A percentile compares a stretch with the other conserved stretches of the same genome.
Evolutionary conservation across 345 rosid species (phyloP).

Genomic region (Hypericum androsaemum): DNA sequence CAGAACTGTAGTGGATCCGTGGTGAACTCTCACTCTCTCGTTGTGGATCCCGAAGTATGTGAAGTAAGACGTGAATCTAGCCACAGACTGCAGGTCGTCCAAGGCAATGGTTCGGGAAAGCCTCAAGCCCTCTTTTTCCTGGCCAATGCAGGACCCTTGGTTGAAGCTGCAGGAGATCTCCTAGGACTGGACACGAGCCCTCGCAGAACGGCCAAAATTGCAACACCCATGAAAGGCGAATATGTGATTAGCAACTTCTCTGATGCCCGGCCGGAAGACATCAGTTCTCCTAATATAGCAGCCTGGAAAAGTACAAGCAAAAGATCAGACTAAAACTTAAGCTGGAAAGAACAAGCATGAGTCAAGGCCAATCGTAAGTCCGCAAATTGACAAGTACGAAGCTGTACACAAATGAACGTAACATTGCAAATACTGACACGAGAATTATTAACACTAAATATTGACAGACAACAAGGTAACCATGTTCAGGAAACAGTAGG

Average conservation of each 20-base stretch:
- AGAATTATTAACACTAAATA: too few species aligned
- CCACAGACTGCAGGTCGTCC: too few species aligned
- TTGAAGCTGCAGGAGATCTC: conserved; percentile 13
- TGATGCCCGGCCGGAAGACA: conserved; percentile 51
- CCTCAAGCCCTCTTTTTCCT: conserved; percentile 56
- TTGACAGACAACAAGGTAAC: too few species aligned
- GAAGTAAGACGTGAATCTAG: too few species aligned
- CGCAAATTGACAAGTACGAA: too few species aligned
- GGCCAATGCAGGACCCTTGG: conserved; percentile 33
- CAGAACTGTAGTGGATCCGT: too few species aligned
- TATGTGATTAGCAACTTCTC: conserved; percentile 45
- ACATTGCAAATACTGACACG: too few species aligned
- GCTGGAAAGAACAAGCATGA: not conserved
- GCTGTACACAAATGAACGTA: too few species aligned
- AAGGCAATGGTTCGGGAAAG: too few species aligned
- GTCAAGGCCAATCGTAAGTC: not conserved
- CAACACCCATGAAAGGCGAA: conserved; percentile 46
- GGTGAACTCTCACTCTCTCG: too few species aligned
- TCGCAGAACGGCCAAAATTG: conserved; percentile 45
- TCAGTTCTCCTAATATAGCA: conserved; percentile 51
- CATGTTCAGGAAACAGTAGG: too few species aligned
- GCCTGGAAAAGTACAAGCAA: conserved; percentile 23
- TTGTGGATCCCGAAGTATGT: too few species aligned
- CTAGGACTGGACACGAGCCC: conserved; percentile 34
- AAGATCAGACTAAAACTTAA: not conserved